phyloP scores from a whole-genome alignment of 495 filamentous ascomycete genomes.

The Aspergillus olivimuriae region DNA sequence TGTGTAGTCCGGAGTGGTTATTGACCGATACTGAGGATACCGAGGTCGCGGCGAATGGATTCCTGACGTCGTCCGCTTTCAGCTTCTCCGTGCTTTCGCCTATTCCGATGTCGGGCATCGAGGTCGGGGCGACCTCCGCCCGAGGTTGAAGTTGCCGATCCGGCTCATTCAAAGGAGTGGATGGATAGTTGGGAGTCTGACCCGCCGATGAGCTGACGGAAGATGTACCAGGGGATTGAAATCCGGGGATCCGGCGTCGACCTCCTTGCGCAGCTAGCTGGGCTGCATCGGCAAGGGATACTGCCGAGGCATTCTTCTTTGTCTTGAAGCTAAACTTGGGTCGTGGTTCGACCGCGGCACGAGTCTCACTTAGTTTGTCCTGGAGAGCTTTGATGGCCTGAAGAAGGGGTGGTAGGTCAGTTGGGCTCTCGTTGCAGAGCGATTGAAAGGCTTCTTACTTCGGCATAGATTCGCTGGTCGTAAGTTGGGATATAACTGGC shows the following conservation, averaged over 20 bases:
- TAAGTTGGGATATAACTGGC: constrained; percentile 65
- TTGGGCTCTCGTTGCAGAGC: no score
- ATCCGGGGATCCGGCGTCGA: constrained; percentile 36
- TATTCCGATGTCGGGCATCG: constrained; percentile 21
- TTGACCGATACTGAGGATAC: constrained; percentile 57
- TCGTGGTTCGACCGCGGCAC: constrained; percentile 53
- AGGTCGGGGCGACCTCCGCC: constrained; percentile 34
- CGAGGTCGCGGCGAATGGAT: constrained; percentile 20
- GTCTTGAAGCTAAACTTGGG: constrained; percentile 71
- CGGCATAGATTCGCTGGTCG: constrained; percentile 68
- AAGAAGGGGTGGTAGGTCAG: neutral
- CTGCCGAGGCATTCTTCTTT: constrained; percentile 49
- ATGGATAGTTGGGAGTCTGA: constrained; percentile 46
- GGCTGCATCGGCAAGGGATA: constrained; percentile 51
- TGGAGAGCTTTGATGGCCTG: constrained; percentile 64
- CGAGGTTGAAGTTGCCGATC: constrained; percentile 29
- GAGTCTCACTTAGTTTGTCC: constrained; percentile 55
- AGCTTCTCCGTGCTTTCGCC: constrained; percentile 14
- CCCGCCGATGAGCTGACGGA: constrained; percentile 45
- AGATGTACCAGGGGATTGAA: constrained; percentile 36
- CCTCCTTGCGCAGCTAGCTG: constrained; percentile 43
- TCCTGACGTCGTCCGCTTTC: constrained; percentile 13
- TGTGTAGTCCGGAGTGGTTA: constrained; percentile 55
- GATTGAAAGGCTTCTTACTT: no score
- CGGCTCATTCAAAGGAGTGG: constrained; percentile 44